phyloP scores from a whole-genome alignment of 208 protist species.

The Acanthamoeba royreba region DNA sequence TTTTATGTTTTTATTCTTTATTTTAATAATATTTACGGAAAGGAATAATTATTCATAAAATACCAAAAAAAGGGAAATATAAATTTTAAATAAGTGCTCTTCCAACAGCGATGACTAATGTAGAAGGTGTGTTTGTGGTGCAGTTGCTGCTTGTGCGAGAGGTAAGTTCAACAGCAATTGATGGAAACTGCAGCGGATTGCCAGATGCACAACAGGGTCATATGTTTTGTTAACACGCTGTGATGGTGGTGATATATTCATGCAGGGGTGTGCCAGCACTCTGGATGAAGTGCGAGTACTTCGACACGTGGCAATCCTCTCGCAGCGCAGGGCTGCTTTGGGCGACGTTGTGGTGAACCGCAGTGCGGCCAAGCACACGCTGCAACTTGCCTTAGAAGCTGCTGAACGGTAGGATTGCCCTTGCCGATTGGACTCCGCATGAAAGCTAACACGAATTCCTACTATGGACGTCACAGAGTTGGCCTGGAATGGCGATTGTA shows the following conservation, averaged over 20 bases:
- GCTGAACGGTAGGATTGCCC: neutral
- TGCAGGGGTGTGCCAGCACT: neutral
- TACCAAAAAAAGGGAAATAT: too few species aligned
- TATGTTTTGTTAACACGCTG: too few species aligned
- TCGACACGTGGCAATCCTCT: neutral
- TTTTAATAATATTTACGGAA: too few species aligned
- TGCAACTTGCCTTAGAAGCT: neutral
- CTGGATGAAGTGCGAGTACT: neutral
- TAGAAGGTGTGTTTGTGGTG: too few species aligned
- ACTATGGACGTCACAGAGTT: neutral
- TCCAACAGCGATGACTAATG: too few species aligned
- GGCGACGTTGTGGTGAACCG: neutral
- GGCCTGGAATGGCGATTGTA: neutral
- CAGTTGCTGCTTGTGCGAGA: neutral
- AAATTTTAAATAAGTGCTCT: too few species aligned
- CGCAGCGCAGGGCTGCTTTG: neutral
- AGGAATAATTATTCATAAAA: neutral
- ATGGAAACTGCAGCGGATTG: too few species aligned
- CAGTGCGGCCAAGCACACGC: neutral
- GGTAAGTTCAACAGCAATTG: too few species aligned
- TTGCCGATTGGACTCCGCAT: neutral
- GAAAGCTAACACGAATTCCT: neutral
- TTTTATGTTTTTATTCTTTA: neutral
- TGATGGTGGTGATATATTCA: too few species aligned
- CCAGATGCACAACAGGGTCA: too few species aligned